Evolutionary conservation across 2,329 filamentous ascomycete species (phyloP), one percentile per base, ranked within the genome.

Genomic region (Bipolaris sorokiniana): DNA sequence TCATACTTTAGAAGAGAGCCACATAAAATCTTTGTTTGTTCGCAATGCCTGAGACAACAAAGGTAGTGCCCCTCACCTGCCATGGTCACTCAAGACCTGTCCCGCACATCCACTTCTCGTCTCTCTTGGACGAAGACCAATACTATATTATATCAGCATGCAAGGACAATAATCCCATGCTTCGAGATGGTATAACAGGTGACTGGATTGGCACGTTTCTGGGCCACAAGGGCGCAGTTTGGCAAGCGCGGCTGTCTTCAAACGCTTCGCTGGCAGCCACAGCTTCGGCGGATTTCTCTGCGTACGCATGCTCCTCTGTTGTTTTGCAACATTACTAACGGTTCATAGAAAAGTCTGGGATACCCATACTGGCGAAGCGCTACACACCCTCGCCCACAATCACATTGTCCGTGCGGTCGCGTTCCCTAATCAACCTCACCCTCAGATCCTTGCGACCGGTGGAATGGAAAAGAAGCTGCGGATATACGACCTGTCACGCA

Each of bases 141-240:
- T 97, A 95, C 79, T 97, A 95, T 76, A 84, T 97, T 72, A 93
- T 97, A 64, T 97, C 93, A 23, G 92, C 93, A 65, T 95, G 92
- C 83, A 96, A 96, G 83, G 95, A 99, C 82, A 94, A 94, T 73
- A 98, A 98, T 76, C 95, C 95, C 48, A 98, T 98, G 93, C 89
- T 99, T 68, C 91, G 95, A 65, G 92, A 98, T 80, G 95, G 95
- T 62, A 86, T 96, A 60, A 99, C 94, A 46, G 95, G 95, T 33
- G 73, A 76, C 49, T 76, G 73, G 72, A 98, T 98, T 68, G 95
- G 95, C 47, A 98, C 95, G 36, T 98, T 98, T 75, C 89, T 99
- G 70, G 95, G 95, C 38, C 95, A 99, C 82, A 98, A 99, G 80
- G 95, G 95, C 62, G 95, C 95, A 36, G 94, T 98, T 58, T 99